Percentiles rank a stretch among this genome's conserved stretches.
Conservation (phyloP, 305 asterid genomes). For the Ilex paraguariensis region DNA sequence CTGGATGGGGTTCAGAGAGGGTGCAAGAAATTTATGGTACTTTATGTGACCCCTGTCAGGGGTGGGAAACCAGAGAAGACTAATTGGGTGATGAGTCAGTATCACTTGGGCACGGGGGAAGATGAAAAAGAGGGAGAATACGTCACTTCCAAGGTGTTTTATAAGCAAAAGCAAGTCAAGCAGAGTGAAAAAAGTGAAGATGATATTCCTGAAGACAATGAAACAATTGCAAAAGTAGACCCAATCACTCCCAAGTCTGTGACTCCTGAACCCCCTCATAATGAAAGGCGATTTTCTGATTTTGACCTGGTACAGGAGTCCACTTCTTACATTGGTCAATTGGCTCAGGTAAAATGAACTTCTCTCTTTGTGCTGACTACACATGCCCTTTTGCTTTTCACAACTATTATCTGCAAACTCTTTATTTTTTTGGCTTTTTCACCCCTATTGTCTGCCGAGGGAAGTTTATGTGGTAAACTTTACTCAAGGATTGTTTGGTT, state of each 20-base stretch:
- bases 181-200: slow-evolving; percentile 52
- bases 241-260: slow-evolving; percentile 77
- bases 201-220: slow-evolving; percentile 30
- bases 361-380: not conserved
- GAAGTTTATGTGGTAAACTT: no score
- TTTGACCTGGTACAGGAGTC: slow-evolving; percentile 26
- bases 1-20: slow-evolving; percentile 80
- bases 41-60: slow-evolving; percentile 56
- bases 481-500: no score
- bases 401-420: no score
- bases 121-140: slow-evolving; percentile 87
- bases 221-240: slow-evolving; percentile 42
- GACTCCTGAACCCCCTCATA: slow-evolving; percentile 65
- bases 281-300: slow-evolving; percentile 33
- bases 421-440: no score
- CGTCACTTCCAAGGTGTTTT: slow-evolving; percentile 81
- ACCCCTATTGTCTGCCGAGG: no score
- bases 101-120: slow-evolving; percentile 82
- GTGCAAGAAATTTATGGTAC: slow-evolving; percentile 95
- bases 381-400: not conserved
- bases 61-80: slow-evolving; percentile 94
- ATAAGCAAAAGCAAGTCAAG: slow-evolving; percentile 75
- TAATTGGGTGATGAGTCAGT: slow-evolving; percentile 97
- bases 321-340: slow-evolving; percentile 5
- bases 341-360: slow-evolving; percentile 41